phyloP scores from a whole-genome alignment of 768 basidiomycete species.

The Thelephora ganbajun region DNA sequence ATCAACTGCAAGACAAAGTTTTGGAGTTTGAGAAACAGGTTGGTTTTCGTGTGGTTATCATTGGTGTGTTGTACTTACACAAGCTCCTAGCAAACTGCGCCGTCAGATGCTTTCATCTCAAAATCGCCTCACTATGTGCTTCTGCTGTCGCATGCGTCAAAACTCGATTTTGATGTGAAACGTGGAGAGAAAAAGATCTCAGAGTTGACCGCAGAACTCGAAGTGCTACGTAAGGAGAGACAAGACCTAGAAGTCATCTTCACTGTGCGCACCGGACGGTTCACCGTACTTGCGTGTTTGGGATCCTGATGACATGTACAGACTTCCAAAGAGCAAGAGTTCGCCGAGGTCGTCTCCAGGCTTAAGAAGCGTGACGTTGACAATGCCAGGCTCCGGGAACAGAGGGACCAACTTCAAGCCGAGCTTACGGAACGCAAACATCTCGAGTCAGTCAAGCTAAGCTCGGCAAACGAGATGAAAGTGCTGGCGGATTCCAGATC shows the following conservation, averaged over 20 bases:
- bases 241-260: conserved; percentile 4
- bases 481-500: conserved; percentile 47
- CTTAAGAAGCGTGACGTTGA: conserved; percentile 55
- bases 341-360: conserved; percentile 50
- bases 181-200: conserved; percentile 26
- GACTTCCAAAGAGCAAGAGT: conserved; percentile 30
- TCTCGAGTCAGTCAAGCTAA: conserved; percentile 42
- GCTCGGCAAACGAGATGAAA: conserved; percentile 52
- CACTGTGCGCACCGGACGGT: conserved; percentile 3
- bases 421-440: conserved; percentile 59
- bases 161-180: conserved; percentile 26
- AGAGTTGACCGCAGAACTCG: conserved; percentile 30
- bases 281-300: neutral
- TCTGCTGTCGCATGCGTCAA: conserved; percentile 39
- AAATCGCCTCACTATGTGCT: conserved; percentile 41
- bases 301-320: conserved; percentile 8
- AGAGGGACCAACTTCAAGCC: conserved; percentile 50
- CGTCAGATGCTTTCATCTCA: conserved; percentile 29
- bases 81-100: conserved; percentile 13
- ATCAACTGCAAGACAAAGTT: neutral
- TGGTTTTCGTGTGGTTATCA: neutral
- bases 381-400: conserved; percentile 51
- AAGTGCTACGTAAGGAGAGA: conserved; percentile 19
- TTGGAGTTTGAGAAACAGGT: neutral
- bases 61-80: neutral